Evolutionary conservation across 805 yeast genomes (phyloP), one percentile per base, ranked within the genome.

Genomic region (Ogataea siamensis): DNA sequence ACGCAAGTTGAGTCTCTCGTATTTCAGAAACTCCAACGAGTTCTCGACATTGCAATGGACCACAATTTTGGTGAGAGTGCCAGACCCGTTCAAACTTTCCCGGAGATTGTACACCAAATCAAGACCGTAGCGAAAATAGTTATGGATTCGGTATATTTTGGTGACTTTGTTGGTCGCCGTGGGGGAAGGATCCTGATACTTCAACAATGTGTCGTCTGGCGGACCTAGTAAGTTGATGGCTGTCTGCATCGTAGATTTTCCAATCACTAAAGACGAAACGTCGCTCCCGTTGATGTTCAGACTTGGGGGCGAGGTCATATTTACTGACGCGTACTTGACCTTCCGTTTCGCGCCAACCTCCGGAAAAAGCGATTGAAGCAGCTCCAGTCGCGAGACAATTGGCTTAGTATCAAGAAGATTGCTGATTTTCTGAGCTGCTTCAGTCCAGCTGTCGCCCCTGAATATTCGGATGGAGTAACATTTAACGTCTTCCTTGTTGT

Each of bases 11-110:
- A 79, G 67, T 42, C 66, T 64, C 46, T 71, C 71, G 68, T 80
- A 78, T 36, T 66, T 73, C 60, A 74, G 67, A 51, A 78, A 78
- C 33, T 71, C 73, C 18, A 72, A 57, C 3, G 75, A 67, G 46
- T 73, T 74, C n/a, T 73, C 63, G 4, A 69, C 63, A 23, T 80
- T 81, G 44, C 67, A 67, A 51, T 78, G 83, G 7, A 76, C 25
- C 2, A 75, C 63, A 3, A 78, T 42, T 42, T 76, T 77, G 25
- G 60, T 62, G 13, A 77, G 58, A 2, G 61, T 53, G 4, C 73
- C 47, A 5, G 48, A 41, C 7, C 53, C 69, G 15, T 57, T 51
- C 7, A 37, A 34, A 3, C 58, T 46, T 0, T 18, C 16, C 7
- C 54, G 51, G 23, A 73, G 58, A 26, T 69, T 68, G 54, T 75